Percentiles rank a stretch among this genome's conserved stretches.
Evolutionary conservation across 2,329 filamentous ascomycete species (phyloP).

Genomic region (Ophiocordyceps sinensis): DNA sequence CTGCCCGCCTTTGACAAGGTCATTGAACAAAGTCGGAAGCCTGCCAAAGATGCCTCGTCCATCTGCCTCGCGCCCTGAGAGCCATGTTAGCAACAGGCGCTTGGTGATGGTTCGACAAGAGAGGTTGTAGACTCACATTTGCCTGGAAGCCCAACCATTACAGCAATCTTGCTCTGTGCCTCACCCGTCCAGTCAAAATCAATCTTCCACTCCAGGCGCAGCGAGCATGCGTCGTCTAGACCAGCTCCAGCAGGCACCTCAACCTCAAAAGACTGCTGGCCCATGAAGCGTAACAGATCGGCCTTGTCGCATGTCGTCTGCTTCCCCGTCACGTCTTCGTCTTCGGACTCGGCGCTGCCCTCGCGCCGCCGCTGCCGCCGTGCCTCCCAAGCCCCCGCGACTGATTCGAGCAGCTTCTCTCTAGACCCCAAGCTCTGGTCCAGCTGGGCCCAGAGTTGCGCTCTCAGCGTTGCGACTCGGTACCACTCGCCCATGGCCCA

Average conservation of each 20-base stretch:
- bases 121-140: constrained; percentile 39
- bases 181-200: constrained; percentile 62
- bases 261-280: constrained; percentile 33
- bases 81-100: constrained; percentile 5
- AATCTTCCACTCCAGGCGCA: constrained; percentile 49
- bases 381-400: constrained; percentile 8
- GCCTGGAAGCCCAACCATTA: constrained; percentile 41
- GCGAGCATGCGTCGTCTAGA: constrained; percentile 21
- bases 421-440: constrained; percentile 28
- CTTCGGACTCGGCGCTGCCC: constrained; percentile 9
- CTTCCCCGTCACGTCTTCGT: constrained; percentile 7
- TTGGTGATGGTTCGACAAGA: background rate
- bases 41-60: constrained; percentile 37
- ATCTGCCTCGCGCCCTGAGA: constrained; percentile 46
- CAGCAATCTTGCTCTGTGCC: constrained; percentile 41
- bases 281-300: constrained; percentile 39
- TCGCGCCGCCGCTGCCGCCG: constrained; percentile 9
- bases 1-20: constrained; percentile 39
- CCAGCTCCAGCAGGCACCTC: constrained; percentile 18
- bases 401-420: constrained; percentile 11
- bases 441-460: constrained; percentile 46
- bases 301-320: constrained; percentile 10
- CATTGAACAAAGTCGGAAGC: constrained; percentile 46
- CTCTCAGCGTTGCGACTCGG: constrained; percentile 43
- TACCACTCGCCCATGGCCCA: constrained; percentile 60